Conservation (phyloP, 2,329 filamentous ascomycete genomes). For the Colletotrichum sp. region DNA sequence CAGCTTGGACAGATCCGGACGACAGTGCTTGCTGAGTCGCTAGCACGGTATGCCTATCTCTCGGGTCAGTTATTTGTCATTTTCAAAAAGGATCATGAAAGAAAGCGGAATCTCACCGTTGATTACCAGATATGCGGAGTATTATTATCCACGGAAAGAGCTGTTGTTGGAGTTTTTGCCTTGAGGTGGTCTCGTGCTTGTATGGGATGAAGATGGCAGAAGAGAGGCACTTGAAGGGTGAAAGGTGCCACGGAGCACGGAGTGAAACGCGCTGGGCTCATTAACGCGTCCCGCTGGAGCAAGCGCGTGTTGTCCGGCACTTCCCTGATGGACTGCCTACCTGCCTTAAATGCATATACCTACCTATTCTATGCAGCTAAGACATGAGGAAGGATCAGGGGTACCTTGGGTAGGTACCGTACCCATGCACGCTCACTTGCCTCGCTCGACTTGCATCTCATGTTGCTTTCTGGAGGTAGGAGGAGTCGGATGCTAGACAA, state of each 20-base stretch:
- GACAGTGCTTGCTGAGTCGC: slow-evolving; percentile 3
- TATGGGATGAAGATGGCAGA: slow-evolving; percentile 10
- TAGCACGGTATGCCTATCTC: slow-evolving; percentile 7
- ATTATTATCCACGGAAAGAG: background rate
- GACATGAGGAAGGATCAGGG: background rate
- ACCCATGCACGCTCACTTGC: background rate
- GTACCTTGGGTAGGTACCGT: background rate
- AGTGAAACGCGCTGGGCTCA: slow-evolving; percentile 20
- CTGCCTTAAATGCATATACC: background rate
- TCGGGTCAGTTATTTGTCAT: background rate
- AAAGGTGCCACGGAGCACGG: background rate
- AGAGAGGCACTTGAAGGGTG: background rate
- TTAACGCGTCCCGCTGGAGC: slow-evolving; percentile 15
- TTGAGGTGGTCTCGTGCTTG: background rate
- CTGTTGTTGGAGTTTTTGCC: background rate
- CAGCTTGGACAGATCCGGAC: background rate
- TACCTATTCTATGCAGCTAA: background rate
- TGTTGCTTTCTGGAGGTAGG: background rate
- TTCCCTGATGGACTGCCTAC: background rate
- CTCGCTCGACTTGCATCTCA: background rate
- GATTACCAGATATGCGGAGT: background rate
- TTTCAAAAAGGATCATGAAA: background rate
- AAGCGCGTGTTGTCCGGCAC: slow-evolving; percentile 2
- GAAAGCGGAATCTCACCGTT: background rate
- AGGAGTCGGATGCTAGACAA: background rate